These are phyloP conservation scores for Sordariomycetes sp. DNA, from an alignment of 2,329 filamentous ascomycete genomes.

Conservation along the genomic window DNA sequence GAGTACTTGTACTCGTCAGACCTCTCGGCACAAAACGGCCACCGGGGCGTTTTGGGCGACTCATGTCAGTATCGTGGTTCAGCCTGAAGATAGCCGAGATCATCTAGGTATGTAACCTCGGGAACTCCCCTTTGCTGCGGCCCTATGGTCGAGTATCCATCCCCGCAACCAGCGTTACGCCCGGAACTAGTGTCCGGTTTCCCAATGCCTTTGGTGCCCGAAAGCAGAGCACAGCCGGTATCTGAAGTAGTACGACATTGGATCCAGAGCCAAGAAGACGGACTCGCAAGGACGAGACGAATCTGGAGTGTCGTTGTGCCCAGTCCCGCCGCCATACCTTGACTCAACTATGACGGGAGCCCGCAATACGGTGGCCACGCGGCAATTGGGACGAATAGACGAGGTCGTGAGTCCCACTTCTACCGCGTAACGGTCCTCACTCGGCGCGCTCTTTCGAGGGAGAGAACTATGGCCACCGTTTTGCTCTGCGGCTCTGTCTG, in stretches of 20 bases:
- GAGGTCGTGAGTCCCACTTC: not conserved
- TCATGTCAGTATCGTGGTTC: constrained; percentile 3
- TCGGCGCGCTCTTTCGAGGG: not conserved
- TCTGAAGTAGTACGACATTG: not conserved
- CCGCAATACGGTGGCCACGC: not conserved
- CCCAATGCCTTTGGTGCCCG: not conserved
- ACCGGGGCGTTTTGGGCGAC: constrained; percentile 1
- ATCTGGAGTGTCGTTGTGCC: not conserved
- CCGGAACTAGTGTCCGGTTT: not conserved
- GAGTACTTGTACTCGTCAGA: not conserved
- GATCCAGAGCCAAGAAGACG: not conserved
- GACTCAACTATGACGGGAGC: not conserved
- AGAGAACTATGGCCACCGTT: no score
- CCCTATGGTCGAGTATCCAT: not conserved
- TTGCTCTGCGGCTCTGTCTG: no score
- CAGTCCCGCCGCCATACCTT: not conserved
- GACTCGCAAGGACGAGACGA: not conserved
- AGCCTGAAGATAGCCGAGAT: constrained; percentile 6
- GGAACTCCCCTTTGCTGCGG: not conserved
- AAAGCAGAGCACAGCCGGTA: not conserved
- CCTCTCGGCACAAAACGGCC: not conserved
- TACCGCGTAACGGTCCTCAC: not conserved
- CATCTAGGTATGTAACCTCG: constrained; percentile 3
- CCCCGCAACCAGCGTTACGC: not conserved
- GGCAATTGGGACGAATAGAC: not conserved